phyloP scores from a whole-genome alignment of 495 filamentous ascomycete genomes.

The Tuber melanosporum region DNA sequence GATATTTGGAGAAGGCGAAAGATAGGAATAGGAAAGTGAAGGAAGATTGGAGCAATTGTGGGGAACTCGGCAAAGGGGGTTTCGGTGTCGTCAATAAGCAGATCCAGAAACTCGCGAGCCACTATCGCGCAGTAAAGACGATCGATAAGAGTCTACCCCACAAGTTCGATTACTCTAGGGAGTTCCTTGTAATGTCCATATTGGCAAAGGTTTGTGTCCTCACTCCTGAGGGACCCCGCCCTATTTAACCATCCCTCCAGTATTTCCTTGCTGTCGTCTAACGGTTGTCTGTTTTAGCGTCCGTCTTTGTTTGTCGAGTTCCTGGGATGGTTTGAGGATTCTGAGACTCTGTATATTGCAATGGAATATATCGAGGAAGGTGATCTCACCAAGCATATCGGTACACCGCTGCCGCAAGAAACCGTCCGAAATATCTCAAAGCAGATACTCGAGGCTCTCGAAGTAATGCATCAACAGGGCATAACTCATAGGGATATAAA shows the following conservation, averaged over 20 bases:
- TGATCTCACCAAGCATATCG: background rate
- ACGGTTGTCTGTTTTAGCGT: background rate
- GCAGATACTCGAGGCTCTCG: slow-evolving; percentile 16
- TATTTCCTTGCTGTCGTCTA: background rate
- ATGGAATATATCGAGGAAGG: background rate
- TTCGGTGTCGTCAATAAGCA: background rate
- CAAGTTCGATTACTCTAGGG: background rate
- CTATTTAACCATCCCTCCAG: background rate
- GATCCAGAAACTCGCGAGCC: background rate
- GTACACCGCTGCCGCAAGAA: background rate
- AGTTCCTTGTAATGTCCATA: background rate
- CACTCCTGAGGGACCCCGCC: too few species aligned
- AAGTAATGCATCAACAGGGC: slow-evolving; percentile 10
- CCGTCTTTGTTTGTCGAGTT: background rate
- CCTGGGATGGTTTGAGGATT: background rate
- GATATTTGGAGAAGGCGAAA: background rate
- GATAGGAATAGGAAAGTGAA: background rate
- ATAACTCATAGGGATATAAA: slow-evolving; percentile 17
- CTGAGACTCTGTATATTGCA: background rate
- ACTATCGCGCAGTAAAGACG: background rate
- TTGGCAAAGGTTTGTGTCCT: background rate
- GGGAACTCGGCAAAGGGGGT: background rate
- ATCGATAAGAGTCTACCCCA: background rate
- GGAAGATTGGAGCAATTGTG: background rate
- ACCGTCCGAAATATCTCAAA: background rate